phyloP scores from a whole-genome alignment of 2,329 filamentous ascomycete genomes.

The Talaromyces funiculosus region DNA sequence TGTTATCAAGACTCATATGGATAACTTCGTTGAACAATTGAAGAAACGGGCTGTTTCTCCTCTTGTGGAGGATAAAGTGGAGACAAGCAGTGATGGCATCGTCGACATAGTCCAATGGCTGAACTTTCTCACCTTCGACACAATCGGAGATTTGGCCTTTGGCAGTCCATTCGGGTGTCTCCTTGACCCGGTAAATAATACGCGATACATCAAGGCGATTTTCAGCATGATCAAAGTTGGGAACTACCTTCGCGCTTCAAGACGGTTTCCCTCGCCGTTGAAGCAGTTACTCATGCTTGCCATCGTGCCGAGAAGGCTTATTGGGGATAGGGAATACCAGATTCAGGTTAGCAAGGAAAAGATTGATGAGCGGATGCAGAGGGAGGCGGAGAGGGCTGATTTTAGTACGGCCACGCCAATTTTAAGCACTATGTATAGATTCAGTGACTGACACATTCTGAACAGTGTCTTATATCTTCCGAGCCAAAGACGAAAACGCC shows the following conservation, averaged over 20 bases:
- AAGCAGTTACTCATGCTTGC: background rate
- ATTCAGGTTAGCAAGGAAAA: background rate
- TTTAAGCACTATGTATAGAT: background rate
- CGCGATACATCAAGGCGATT: background rate
- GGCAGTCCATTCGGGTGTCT: constrained; percentile 30
- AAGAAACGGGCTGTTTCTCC: background rate
- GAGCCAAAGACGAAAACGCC: background rate
- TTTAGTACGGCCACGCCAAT: background rate
- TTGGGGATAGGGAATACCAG: background rate
- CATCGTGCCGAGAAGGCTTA: background rate
- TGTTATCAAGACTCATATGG: constrained; percentile 13
- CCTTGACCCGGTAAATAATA: background rate
- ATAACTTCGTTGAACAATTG: constrained; percentile 23
- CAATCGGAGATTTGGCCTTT: constrained; percentile 38
- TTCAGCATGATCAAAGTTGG: background rate
- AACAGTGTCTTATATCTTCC: background rate
- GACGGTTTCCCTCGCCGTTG: background rate
- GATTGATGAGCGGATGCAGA: background rate
- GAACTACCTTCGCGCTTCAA: background rate
- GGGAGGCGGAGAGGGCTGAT: background rate
- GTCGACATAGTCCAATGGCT: constrained; percentile 31
- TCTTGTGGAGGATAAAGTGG: background rate
- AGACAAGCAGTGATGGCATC: constrained; percentile 4
- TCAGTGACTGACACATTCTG: background rate
- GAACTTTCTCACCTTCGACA: constrained; percentile 36